phyloP scores from a whole-genome alignment of 495 filamentous ascomycete species.

The Lasiosphaeria hispida region DNA sequence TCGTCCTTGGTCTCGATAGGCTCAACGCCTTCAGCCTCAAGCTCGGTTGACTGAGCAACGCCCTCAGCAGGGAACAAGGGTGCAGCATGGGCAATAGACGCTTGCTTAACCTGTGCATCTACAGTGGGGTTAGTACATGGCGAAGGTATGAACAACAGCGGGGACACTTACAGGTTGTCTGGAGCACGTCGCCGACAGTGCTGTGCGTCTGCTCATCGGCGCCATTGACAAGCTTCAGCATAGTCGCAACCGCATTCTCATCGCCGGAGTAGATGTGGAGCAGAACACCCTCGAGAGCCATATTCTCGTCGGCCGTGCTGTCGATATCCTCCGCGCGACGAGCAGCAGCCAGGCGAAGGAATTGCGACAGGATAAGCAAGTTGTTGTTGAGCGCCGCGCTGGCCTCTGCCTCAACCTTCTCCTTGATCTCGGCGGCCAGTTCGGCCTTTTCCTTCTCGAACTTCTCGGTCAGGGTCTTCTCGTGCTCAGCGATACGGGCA shows the following conservation, averaged over 20 bases:
- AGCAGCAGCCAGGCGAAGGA: conserved; percentile 73
- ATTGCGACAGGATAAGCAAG: conserved; percentile 70
- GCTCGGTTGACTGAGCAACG: conserved; percentile 28
- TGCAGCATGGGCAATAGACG: conserved; percentile 49
- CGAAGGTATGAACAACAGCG: background rate
- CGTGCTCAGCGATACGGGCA: conserved; percentile 61
- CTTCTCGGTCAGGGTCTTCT: conserved; percentile 68
- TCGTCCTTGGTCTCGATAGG: conserved; percentile 40
- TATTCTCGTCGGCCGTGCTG: conserved; percentile 64
- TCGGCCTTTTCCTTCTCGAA: conserved; percentile 67
- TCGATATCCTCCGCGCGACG: conserved; percentile 64
- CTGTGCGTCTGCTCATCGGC: conserved; percentile 67
- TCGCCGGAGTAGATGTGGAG: conserved; percentile 87
- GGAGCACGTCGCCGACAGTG: conserved; percentile 60
- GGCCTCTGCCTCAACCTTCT: conserved; percentile 57
- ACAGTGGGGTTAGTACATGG: conserved; percentile 27
- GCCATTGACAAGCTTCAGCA: conserved; percentile 82
- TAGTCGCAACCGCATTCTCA: conserved; percentile 72
- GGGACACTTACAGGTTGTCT: conserved; percentile 70
- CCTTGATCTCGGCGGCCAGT: conserved; percentile 50
- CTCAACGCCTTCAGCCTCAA: conserved; percentile 34
- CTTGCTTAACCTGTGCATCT: conserved; percentile 70
- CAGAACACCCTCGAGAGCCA: conserved; percentile 86
- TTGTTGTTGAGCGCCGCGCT: conserved; percentile 51
- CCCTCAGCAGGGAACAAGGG: conserved; percentile 35